These are phyloP conservation scores for Straminergon stramineum DNA, from an alignment of 225 moss, liverwort and hornwort species.

Conservation along the genomic window DNA sequence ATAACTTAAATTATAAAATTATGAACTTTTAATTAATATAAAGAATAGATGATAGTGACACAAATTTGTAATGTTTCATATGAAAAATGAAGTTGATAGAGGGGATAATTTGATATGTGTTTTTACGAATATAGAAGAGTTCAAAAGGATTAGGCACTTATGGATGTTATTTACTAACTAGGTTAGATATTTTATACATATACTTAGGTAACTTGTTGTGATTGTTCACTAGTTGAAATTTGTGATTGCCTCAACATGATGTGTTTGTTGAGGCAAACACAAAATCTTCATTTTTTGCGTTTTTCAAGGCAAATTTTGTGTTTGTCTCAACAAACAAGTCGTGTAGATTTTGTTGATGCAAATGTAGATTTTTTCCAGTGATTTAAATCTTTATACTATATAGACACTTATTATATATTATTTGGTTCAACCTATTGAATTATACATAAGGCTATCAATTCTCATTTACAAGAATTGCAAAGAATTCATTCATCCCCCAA, in stretches of 20 bases:
- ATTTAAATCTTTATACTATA: not conserved
- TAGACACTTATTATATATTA: not conserved
- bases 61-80: not conserved
- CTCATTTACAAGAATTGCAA: not conserved
- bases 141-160: too few species aligned
- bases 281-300: too few species aligned
- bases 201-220: not conserved
- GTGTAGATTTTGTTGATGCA: too few species aligned
- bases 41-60: not conserved
- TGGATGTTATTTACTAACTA: not conserved
- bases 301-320: too few species aligned
- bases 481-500: not conserved
- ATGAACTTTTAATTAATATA: rapidly evolving
- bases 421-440: not conserved
- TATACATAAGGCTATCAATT: not conserved
- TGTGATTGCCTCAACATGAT: too few species aligned
- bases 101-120: not conserved
- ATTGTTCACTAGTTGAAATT: too few species aligned
- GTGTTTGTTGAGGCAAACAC: too few species aligned
- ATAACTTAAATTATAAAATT: not conserved
- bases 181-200: not conserved
- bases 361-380: too few species aligned
- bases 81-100: not conserved
- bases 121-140: not conserved
- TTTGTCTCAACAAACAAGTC: too few species aligned